Base-by-base conservation (phyloP, 176 grass and related monocot genomes). In the Saccharum officinarum region DNA sequence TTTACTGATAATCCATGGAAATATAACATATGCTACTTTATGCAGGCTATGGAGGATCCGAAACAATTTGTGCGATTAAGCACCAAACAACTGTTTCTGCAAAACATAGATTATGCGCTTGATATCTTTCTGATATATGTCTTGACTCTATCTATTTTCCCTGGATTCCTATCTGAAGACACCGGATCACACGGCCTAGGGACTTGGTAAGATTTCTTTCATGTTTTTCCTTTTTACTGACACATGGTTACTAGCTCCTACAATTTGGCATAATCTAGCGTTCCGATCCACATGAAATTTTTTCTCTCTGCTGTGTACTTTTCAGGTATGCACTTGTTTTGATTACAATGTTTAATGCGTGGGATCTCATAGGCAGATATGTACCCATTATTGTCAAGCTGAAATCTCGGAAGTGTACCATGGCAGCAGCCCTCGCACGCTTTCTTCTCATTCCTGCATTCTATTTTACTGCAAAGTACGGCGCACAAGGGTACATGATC, bases 321-420 rank as follows among this genome's bases (percentile, higher is more conserved):
- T 71, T 71, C 69, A 71, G 69, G 69, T 71, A 71, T 26, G 37
- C 38, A 10, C 68, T 71, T 13, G 68, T 71, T 42, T 25, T 71
- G 22, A 71, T 71, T 14, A 22, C 68, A 23, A 71, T 25, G 22
- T 71, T 14, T 14, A 71, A 71, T 25, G 69, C 39, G 39, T 88
- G 87, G 87, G 87, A 88, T 64, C 50, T 88, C 22, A 88, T 88
- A 40, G 87, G 87, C 31, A 88, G 87, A 80, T 88, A 84, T 15
- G 30, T 88, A 23, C 87, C 87, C 64, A 45, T 84, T 31, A 16
- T 88, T 16, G 3, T 74, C 42, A 42, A 31, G 68, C 7, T 84
- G 57, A 41, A 42, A 79, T 88, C 87, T 7, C 76, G 87, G 31
- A 89, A 88, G 45, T 55, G 81, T 9, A 57, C 57, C 15, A 78